phyloP scores from a whole-genome alignment of 441 rosid species.

The Omphalea diandra region DNA sequence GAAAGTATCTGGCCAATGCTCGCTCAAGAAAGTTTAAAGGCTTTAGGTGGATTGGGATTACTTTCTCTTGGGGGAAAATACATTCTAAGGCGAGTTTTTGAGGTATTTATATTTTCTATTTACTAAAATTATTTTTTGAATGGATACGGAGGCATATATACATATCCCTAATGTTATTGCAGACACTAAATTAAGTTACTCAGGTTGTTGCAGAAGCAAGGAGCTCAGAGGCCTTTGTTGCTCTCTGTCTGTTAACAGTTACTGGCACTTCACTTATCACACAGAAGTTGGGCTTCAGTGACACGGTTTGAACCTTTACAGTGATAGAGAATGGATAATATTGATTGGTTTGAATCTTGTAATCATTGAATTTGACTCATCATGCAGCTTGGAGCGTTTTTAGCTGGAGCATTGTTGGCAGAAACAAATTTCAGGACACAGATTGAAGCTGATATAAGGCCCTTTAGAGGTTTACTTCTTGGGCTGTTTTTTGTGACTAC shows the following conservation, averaged over 20 bases:
- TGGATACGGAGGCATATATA: not conserved
- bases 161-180: slow-evolving; percentile 18
- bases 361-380: slow-evolving; percentile 14
- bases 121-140: not conserved
- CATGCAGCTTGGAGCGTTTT: slow-evolving; percentile 93
- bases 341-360: slow-evolving; percentile 14
- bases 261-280: slow-evolving; percentile 92
- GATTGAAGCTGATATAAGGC: slow-evolving; percentile 97
- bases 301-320: slow-evolving; percentile 56
- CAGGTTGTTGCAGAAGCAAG: slow-evolving; percentile 95
- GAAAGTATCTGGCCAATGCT: slow-evolving; percentile 95
- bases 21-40: slow-evolving; percentile 84
- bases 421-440: slow-evolving; percentile 96
- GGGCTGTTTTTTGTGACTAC: slow-evolving; percentile 96
- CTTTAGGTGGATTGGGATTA: slow-evolving; percentile 80
- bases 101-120: slow-evolving; percentile 43
- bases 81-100: slow-evolving; percentile 75
- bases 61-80: slow-evolving; percentile 94
- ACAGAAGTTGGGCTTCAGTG: slow-evolving; percentile 92
- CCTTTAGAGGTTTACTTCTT: slow-evolving; percentile 93
- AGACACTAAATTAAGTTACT: slow-evolving; percentile 29
- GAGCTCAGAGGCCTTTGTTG: slow-evolving; percentile 96
- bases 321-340: too few species aligned
- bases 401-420: slow-evolving; percentile 92
- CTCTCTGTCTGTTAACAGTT: slow-evolving; percentile 91